These are phyloP conservation scores for Xerocomus potaroensis DNA, from an alignment of 768 basidiomycete species.

Conservation along the genomic window DNA sequence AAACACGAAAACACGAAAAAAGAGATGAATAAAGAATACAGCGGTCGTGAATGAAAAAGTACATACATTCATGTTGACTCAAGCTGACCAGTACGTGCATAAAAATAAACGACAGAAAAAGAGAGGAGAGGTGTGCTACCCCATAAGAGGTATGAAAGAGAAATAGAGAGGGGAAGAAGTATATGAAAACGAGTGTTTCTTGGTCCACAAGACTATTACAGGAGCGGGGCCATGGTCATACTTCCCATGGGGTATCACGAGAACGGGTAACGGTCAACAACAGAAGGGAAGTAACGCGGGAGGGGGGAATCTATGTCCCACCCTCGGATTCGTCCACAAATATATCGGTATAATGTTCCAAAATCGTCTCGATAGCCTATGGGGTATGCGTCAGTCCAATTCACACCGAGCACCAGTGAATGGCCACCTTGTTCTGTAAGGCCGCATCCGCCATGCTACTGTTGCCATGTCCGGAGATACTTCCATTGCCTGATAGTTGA, in stretches of 20 bases:
- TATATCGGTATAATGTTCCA: conserved; percentile 92
- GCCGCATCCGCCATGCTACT: conserved; percentile 66
- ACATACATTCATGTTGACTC: conserved; percentile 19
- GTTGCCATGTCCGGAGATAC: conserved; percentile 42
- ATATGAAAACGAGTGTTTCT: neutral
- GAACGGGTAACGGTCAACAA: conserved; percentile 21
- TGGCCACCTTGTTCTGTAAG: conserved; percentile 63
- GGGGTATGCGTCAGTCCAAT: conserved; percentile 9
- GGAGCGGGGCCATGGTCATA: conserved; percentile 8
- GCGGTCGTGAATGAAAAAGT: conserved; percentile 5
- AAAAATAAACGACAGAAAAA: conserved; percentile 12
- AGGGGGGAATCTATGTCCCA: conserved; percentile 19
- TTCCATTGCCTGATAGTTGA: conserved; percentile 45
- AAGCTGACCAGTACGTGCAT: conserved; percentile 11
- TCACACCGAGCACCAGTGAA: neutral
- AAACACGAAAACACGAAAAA: neutral
- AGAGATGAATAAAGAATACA: conserved; percentile 5
- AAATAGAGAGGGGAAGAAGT: neutral
- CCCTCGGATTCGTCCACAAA: conserved; percentile 85
- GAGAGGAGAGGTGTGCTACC: neutral
- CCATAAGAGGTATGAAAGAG: too few relatives aligned
- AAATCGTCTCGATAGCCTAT: conserved; percentile 92
- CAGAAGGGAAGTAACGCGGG: neutral
- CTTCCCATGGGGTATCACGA: conserved; percentile 24
- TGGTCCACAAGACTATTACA: conserved; percentile 9